Evolutionary conservation across 805 yeast genomes (phyloP), one percentile per base, ranked within the genome.

Genomic region (Candida krabiensis): DNA sequence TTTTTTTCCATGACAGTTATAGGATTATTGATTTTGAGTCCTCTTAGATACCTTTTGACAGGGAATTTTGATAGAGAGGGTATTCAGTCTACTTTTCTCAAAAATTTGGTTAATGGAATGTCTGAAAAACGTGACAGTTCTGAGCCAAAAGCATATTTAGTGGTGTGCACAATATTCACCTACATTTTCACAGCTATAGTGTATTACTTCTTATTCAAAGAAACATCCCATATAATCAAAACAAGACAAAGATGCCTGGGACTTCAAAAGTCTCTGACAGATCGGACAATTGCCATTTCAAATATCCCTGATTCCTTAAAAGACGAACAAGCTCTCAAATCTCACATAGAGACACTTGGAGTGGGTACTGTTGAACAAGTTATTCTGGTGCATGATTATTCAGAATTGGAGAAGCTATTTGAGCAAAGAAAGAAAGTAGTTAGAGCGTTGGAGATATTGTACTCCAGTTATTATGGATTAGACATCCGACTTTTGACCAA

Each of bases 201-300:
- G 19, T 71, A 67, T 43, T 63, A 61, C 40, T 69, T 66, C 44
- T 47, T 77, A 17, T 70, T 69, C 47, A 63, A 63, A 33, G 74
- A 66, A 52, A 78, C 83, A 15, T 61, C 65, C 12, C 62, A 60
- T 37, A 73, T 79, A 23, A 67, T 79, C 33, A 67, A 67, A 44
- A 71, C 77, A 1, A 59, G 84, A 28, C 84, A 79, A 49, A 67
- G 71, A 46, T 77, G 75, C 53, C 59, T 79, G 40, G 84, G 83
- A 0, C 67, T 77, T 4, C 83, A 79, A 50, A 68, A 75, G 56
- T 73, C 82, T 13, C 63, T 79, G 33, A 77, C 82, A 2, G 84
- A 79, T 55, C 58, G 83, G 42, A 79, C 84, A 5, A 75, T 79
- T 30, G 59, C 70, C 33, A 58, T 79, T 13, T 75, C 75, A 32